Evolutionary conservation across 2,329 filamentous ascomycete genomes (phyloP), one percentile per base, ranked within the genome.

Genomic region (Aspergillus vadensis): DNA sequence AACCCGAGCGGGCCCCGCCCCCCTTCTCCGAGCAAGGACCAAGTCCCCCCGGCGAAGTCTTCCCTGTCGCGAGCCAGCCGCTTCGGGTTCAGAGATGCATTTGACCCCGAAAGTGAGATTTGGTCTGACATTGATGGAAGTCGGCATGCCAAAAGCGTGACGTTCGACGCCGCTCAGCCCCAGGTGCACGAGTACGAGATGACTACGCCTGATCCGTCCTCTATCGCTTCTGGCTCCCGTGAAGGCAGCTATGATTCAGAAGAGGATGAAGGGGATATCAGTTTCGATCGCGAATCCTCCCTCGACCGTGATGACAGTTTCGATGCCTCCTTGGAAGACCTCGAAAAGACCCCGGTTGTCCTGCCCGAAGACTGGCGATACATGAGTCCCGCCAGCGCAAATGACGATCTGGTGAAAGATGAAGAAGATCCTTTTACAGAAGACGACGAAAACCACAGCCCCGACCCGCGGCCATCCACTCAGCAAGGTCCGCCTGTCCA

Each of bases 181-280:
- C 91, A 96, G 73, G 85, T 99, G 70, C 97, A 98, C 73, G 95
- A 99, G 78, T 99, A 98, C 75, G 95, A 98, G 78, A 93, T 97
- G 90, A 91, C 92, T 36, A 99, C 95, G 2, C 95, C 95, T 10
- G 95, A 97, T 72, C 86, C 96, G n/a, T 97, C 94, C 1, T 96
- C 93, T 0, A 83, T 96, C 23, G 91, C 91, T 25, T 94, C 91
- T 52, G 92, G 90, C 67, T 98, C 94, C 12, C 89, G 94, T 8
- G 92, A 97, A 71, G 92, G 92, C 44, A 98, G 94, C 79, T 97
- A 91, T 74, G 93, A 97, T 63, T 94, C 91, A 0, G 81, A 91
- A 32, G 89, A 91, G 12, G 86, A 66, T 9, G 66, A 92, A 43
- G 86, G 89, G 25, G 89, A 92, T 48, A 82, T 87, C 48, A 90